Evolutionary conservation across 2,329 filamentous ascomycete genomes (phyloP).

Genomic region (Clarireedia homoeocarpa): DNA sequence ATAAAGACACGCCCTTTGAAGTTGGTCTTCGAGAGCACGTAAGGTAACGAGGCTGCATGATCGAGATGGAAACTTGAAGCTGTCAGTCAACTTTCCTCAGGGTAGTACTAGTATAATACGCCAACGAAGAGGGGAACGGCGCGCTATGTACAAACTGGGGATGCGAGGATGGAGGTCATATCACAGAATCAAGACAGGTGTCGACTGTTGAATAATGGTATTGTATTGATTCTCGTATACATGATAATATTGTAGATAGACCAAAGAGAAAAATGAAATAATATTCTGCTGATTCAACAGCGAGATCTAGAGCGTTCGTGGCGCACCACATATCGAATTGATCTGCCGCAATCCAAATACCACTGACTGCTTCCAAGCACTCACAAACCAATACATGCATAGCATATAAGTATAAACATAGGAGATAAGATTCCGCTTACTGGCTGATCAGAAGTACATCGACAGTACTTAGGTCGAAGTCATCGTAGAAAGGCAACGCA

Average conservation of each 20-base stretch:
- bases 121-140: conserved; percentile 3
- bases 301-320: neutral
- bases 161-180: conserved; percentile 20
- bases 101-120: neutral
- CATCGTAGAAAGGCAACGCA: conserved; percentile 92
- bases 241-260: conserved; percentile 19
- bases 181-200: conserved; percentile 30
- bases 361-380: neutral
- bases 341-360: neutral
- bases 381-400: conserved; percentile 1
- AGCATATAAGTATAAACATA: neutral
- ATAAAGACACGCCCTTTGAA: conserved; percentile 96
- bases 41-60: conserved; percentile 96
- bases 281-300: neutral
- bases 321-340: neutral
- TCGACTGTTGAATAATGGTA: conserved; percentile 28
- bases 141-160: conserved; percentile 25
- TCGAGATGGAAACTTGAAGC: conserved; percentile 84
- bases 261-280: conserved; percentile 2
- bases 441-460: conserved; percentile 97
- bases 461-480: conserved; percentile 95
- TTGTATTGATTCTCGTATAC: conserved; percentile 40
- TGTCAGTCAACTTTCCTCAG: conserved; percentile 16
- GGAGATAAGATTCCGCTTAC: conserved; percentile 56
- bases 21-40: conserved; percentile 95